Percentiles rank a stretch among this genome's conserved stretches.
Evolutionary conservation across 2,329 filamentous ascomycete species (phyloP).

Genomic region (Thermoascus crustaceus): DNA sequence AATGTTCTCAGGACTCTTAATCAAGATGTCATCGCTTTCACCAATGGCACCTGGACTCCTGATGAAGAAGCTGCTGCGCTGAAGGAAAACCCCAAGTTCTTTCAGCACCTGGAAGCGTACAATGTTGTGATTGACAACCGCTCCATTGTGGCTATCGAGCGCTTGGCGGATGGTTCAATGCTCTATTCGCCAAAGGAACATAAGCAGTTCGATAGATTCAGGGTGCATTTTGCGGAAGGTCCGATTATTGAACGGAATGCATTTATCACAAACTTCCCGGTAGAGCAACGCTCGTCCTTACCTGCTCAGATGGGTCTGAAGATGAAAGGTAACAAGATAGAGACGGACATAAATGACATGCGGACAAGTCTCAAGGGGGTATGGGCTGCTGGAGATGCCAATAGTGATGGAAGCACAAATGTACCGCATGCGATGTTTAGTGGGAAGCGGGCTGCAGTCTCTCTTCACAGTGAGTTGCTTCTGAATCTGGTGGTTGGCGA

Average conservation of each 20-base stretch:
- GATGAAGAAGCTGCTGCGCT: constrained; percentile 34
- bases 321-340: constrained; percentile 39
- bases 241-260: constrained; percentile 40
- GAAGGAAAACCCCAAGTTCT: constrained; percentile 39
- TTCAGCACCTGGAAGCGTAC: constrained; percentile 42
- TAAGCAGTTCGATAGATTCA: constrained; percentile 49
- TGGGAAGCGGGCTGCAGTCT: constrained; percentile 52
- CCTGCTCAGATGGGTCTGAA: constrained; percentile 42
- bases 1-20: constrained; percentile 49
- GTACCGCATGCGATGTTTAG: constrained; percentile 54
- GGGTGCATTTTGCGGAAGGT: constrained; percentile 45
- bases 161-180: constrained; percentile 31
- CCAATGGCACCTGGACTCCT: constrained; percentile 51
- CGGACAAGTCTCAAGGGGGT: constrained; percentile 47
- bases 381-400: constrained; percentile 53
- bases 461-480: constrained; percentile 48
- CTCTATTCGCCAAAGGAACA: constrained; percentile 20
- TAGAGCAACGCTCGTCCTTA: constrained; percentile 42
- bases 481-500: no score
- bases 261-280: constrained; percentile 45
- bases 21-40: constrained; percentile 48
- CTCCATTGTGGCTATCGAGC: constrained; percentile 42
- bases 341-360: constrained; percentile 38
- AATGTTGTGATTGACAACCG: constrained; percentile 50
- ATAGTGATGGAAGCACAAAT: constrained; percentile 53